Conservation (phyloP, 2,329 filamentous ascomycete species). For the Aspergillus pseudoviridinutans region DNA sequence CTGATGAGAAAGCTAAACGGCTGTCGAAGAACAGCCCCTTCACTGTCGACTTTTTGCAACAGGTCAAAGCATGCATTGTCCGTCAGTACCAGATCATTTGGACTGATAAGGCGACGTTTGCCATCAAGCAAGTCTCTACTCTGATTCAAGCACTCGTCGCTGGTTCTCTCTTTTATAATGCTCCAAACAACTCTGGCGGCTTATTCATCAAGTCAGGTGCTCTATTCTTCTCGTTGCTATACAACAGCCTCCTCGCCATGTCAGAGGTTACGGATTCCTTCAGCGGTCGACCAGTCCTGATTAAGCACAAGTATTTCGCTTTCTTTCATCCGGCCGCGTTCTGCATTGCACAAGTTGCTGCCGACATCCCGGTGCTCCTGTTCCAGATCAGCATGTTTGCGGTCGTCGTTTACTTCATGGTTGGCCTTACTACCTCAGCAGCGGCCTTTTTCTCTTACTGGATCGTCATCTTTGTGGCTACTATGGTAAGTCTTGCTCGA, state of each 20-base stretch:
- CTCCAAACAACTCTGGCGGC: conserved; percentile 54
- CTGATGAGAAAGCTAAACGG: conserved; percentile 52
- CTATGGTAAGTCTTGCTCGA: conserved; percentile 42
- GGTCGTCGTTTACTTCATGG: conserved; percentile 62
- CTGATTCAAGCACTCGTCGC: conserved; percentile 59
- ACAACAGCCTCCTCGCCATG: conserved; percentile 60
- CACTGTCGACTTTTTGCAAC: conserved; percentile 52
- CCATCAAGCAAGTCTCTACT: conserved; percentile 59
- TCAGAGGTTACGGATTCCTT: conserved; percentile 64
- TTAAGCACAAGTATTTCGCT: conserved; percentile 58
- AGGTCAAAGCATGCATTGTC: conserved; percentile 54
- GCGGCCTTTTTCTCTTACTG: conserved; percentile 61
- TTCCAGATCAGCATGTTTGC: conserved; percentile 59
- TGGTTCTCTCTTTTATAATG: conserved; percentile 66
- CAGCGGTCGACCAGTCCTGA: conserved; percentile 54
- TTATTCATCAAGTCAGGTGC: conserved; percentile 63
- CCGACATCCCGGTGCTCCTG: conserved; percentile 53
- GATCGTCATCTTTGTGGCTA: conserved; percentile 49
- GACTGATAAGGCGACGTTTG: conserved; percentile 61
- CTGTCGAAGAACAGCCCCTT: conserved; percentile 53
- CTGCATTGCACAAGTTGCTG: conserved; percentile 42
- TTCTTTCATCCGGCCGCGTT: conserved; percentile 53
- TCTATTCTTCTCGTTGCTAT: conserved; percentile 61
- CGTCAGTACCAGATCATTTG: conserved; percentile 64
- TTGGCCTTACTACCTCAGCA: conserved; percentile 50